Base-by-base conservation (phyloP, 495 filamentous ascomycete species). In the Neurospora sp. region DNA sequence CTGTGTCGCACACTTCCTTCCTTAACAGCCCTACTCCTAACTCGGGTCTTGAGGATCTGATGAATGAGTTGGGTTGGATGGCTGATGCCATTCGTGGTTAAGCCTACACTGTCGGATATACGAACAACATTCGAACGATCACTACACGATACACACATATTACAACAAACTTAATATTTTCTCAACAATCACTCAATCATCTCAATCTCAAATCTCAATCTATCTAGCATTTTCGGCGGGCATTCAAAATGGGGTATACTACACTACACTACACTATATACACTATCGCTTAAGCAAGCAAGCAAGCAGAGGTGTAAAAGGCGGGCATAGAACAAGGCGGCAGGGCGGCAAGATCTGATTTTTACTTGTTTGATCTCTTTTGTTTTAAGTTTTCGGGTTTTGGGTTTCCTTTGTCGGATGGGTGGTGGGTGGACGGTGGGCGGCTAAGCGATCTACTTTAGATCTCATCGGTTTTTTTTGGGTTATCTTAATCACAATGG, bases 61-160 rank as follows among this genome's bases (percentile, higher is more conserved):
- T 85, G 18, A 82, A 60, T 60, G 84, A 86, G 75, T 71, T 85
- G 74, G 82, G 83, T 38, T 87, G 83, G 84, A 83, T 86, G 81
- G 83, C 80, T n/a, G 77, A 80, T 60, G 76, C 81, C 37, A 83
- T 85, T 72, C 76, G 78, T 23, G 76, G 62, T 39, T 82, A 77
- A 69, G 76, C 7, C 35, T 37, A 54, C n/a, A 46, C 44, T 44
- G 4, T 41, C 39, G 39, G 9, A 39, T 39, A 42, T 0, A 46
- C 42, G 18, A 20, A 46, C 5, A 27, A 27, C 20, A 3, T 60
- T 60, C 20, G 2, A 60, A 18, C 54, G 54, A 66, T 35, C 27
- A 14, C 27, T 66, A 66, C 18, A 35, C 54, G 12, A 54, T 2
- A 35, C 5, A 35, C 35, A 5, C 35, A 5, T 35, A 35, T 14